Percentiles rank a stretch among this genome's conserved stretches.
These are phyloP conservation scores for Salvia rosmarinus DNA, from an alignment of 257 asterid genomes.

Conservation along the genomic window DNA sequence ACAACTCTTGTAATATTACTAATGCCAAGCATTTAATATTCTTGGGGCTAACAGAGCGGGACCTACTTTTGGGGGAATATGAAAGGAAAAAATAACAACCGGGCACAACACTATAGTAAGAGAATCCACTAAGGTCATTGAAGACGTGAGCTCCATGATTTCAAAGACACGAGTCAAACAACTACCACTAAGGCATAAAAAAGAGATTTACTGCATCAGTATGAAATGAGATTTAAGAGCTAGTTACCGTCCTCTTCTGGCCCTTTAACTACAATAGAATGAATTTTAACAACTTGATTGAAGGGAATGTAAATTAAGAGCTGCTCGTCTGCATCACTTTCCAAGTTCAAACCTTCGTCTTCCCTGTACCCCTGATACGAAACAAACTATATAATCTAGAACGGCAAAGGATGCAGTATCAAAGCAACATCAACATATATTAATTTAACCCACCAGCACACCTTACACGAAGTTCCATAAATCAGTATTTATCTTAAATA, in stretches of 20 bases:
- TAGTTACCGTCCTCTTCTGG: slow-evolving; percentile 88
- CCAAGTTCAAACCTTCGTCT: slow-evolving; percentile 83
- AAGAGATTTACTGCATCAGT: neutral
- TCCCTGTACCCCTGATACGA: slow-evolving; percentile 88
- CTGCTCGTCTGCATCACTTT: slow-evolving; percentile 98
- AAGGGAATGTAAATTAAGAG: slow-evolving; percentile 86
- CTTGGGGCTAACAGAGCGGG: neutral
- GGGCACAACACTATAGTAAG: neutral
- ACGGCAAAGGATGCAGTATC: neutral
- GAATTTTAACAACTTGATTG: slow-evolving; percentile 81
- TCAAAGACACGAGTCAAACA: neutral
- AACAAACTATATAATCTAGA: slow-evolving; percentile 20
- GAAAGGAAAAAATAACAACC: neutral
- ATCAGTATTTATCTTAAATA: too few species aligned
- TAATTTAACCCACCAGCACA: too few species aligned
- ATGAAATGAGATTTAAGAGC: slow-evolving; percentile 6
- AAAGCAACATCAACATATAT: neutral
- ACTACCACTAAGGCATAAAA: neutral
- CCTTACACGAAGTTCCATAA: too few species aligned
- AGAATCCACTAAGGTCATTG: neutral
- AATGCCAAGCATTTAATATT: neutral
- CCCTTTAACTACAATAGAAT: slow-evolving; percentile 72
- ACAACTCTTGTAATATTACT: neutral
- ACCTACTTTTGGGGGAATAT: neutral
- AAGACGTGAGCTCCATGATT: neutral